These are phyloP conservation scores for Rhypophila decipiens DNA, from an alignment of 495 filamentous ascomycete species.

Conservation along the genomic window DNA sequence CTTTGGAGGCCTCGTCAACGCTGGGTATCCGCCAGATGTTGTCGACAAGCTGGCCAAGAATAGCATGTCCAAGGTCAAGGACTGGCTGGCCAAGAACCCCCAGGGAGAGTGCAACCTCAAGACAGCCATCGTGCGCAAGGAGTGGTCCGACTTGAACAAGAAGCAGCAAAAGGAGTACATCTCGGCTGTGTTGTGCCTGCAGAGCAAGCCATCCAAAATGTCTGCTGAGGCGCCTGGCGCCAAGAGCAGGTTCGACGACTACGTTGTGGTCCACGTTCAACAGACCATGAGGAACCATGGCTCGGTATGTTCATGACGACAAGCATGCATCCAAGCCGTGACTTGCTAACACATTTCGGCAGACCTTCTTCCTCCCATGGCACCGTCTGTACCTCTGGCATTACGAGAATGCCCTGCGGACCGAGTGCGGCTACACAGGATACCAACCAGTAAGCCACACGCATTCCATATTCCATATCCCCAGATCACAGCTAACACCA, in stretches of 20 bases:
- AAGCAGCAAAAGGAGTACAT: conserved; percentile 52
- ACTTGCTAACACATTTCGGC: conserved; percentile 10
- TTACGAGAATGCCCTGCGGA: conserved; percentile 59
- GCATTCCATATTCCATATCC: background rate
- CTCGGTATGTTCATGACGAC: conserved; percentile 46
- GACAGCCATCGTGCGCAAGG: conserved; percentile 13
- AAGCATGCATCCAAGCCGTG: background rate
- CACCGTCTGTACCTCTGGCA: conserved; percentile 60
- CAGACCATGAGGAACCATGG: conserved; percentile 55
- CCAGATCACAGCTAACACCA: background rate
- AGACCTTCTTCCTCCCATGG: conserved; percentile 63
- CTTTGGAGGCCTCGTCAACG: too few species aligned
- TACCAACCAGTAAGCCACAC: conserved; percentile 20
- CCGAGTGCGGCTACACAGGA: conserved; percentile 64
- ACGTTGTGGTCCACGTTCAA: conserved; percentile 59
- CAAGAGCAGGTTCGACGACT: conserved; percentile 54
- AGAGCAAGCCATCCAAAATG: conserved; percentile 41
- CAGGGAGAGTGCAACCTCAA: conserved; percentile 17
- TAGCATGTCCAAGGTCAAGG: conserved; percentile 13
- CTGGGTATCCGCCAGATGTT: conserved; percentile 15
- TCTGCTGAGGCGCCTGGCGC: conserved; percentile 25
- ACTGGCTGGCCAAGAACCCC: conserved; percentile 19
- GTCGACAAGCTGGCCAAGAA: conserved; percentile 11
- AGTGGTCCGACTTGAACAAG: conserved; percentile 10
- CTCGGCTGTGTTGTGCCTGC: conserved; percentile 57